These are phyloP conservation scores for Thraustochytrium striatum DNA, from an alignment of 352 stramenopile species.

Conservation along the genomic window DNA sequence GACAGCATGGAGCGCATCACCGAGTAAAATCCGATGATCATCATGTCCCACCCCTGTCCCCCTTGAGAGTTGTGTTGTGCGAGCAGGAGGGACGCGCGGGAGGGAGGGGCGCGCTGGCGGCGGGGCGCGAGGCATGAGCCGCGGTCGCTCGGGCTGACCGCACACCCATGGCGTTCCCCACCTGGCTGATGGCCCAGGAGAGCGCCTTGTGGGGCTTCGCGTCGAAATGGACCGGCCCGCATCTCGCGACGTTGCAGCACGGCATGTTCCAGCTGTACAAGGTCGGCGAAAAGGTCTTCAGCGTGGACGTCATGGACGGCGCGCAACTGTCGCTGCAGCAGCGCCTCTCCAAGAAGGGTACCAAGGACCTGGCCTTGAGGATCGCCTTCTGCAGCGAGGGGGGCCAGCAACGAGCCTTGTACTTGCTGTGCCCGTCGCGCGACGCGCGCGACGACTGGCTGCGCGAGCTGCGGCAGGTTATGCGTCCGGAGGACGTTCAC, in stretches of 20 bases:
- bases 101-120: too few relatives aligned
- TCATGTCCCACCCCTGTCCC: too few relatives aligned
- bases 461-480: background rate
- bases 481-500: background rate
- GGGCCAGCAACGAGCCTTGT: background rate
- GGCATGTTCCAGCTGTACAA: background rate
- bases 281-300: background rate
- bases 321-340: background rate
- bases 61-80: too few relatives aligned
- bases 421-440: background rate
- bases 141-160: too few relatives aligned
- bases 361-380: background rate
- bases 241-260: background rate
- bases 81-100: too few relatives aligned
- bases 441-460: background rate
- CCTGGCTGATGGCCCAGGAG: background rate
- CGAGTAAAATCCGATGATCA: too few relatives aligned
- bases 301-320: background rate
- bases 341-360: background rate
- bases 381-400: background rate
- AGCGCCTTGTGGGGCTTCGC: background rate
- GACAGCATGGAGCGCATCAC: constrained; percentile 49
- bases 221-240: background rate
- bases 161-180: too few relatives aligned
- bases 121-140: too few relatives aligned